phyloP scores from a whole-genome alignment of 176 grass and related monocot genomes.

The Luzula sylvatica region DNA sequence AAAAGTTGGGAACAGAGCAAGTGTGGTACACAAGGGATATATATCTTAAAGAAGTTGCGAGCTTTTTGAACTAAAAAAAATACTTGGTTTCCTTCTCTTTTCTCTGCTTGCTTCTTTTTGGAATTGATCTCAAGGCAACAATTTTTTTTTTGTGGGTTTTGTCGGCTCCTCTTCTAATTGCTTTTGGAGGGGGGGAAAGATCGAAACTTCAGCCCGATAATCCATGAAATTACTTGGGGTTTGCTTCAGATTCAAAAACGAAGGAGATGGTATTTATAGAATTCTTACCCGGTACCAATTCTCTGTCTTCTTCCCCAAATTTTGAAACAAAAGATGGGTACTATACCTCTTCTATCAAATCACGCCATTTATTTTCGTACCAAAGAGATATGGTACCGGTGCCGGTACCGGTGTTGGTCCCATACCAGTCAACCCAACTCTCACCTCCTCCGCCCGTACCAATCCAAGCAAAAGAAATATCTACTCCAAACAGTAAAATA shows the following conservation, averaged over 20 bases:
- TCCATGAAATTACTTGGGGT: constrained; percentile 21
- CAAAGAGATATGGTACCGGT: constrained; percentile 17
- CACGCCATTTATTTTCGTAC: constrained; percentile 1
- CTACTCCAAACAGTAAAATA: constrained; percentile 30
- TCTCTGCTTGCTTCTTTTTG: neutral
- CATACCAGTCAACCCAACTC: constrained; percentile 16
- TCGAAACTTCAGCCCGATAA: constrained; percentile 9
- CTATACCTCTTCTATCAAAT: neutral
- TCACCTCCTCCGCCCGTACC: constrained; percentile 17
- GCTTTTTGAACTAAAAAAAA: neutral
- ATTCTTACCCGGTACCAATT: constrained; percentile 13
- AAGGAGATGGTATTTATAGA: constrained; percentile 30
- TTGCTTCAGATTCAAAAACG: constrained; percentile 7
- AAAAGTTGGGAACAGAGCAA: constrained; percentile 15
- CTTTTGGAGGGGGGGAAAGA: constrained; percentile 17
- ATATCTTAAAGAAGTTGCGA: constrained; percentile 3
- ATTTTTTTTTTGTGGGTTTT: constrained; percentile 2
- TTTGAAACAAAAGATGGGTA: constrained; percentile 7
- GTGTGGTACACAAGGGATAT: constrained; percentile 1
- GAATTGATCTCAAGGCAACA: constrained; percentile 14
- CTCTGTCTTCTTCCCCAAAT: neutral
- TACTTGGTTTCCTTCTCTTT: neutral
- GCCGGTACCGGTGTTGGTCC: neutral
- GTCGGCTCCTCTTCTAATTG: constrained; percentile 3
- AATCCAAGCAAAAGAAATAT: constrained; percentile 1